Conservation (phyloP, 495 filamentous ascomycete species). For the Monascus purpureus region DNA sequence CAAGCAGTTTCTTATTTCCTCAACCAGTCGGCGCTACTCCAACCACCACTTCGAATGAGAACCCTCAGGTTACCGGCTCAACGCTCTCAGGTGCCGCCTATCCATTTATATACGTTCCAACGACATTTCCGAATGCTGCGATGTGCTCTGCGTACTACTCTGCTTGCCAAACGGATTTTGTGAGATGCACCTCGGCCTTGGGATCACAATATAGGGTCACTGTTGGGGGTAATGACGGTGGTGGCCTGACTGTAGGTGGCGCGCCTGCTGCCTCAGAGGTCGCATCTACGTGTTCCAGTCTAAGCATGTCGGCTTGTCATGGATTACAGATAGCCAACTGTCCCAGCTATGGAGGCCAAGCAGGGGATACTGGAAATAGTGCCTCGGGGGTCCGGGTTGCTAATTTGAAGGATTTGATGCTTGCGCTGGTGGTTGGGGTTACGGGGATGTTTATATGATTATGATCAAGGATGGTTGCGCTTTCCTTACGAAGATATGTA, state of each 20-base stretch:
- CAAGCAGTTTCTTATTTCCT: slow-evolving; percentile 24
- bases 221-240: slow-evolving; percentile 27
- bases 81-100: slow-evolving; percentile 33
- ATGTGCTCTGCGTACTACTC: slow-evolving; percentile 54
- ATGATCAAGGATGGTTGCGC: neutral
- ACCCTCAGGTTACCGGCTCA: slow-evolving; percentile 30
- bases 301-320: slow-evolving; percentile 46
- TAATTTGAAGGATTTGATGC: slow-evolving; percentile 26
- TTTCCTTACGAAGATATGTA: no score
- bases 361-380: slow-evolving; percentile 18
- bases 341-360: slow-evolving; percentile 19
- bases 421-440: slow-evolving; percentile 28
- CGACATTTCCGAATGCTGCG: slow-evolving; percentile 46
- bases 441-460: slow-evolving; percentile 31
- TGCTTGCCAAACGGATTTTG: slow-evolving; percentile 49
- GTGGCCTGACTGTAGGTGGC: slow-evolving; percentile 50
- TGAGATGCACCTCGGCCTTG: slow-evolving; percentile 45
- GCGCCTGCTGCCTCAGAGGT: slow-evolving; percentile 37
- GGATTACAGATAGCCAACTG: slow-evolving; percentile 43
- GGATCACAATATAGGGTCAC: slow-evolving; percentile 35
- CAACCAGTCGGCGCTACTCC: slow-evolving; percentile 17
- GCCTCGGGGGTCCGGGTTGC: slow-evolving; percentile 13
- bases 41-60: slow-evolving; percentile 8
- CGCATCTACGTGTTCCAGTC: slow-evolving; percentile 49
- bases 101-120: slow-evolving; percentile 53